Conservation (phyloP, 352 stramenopile genomes). For the Globisporangium ultimum region DNA sequence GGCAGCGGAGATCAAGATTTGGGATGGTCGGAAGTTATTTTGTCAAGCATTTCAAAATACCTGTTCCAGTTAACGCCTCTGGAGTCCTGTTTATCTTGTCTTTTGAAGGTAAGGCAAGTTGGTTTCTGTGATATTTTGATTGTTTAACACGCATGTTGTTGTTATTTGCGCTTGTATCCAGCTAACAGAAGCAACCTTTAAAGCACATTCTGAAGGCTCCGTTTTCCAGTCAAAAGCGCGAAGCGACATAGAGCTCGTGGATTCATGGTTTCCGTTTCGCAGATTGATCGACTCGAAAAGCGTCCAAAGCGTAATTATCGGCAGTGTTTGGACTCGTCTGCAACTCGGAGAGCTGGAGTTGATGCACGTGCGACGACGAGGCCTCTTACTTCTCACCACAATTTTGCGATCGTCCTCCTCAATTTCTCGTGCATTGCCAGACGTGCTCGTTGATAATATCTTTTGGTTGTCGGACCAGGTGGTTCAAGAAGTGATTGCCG, state of each 20-base stretch:
- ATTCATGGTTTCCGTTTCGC: constrained; percentile 55
- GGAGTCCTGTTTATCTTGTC: background rate
- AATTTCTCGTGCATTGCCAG: background rate
- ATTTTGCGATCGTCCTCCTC: background rate
- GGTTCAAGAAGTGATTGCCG: constrained; percentile 2
- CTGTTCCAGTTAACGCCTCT: background rate
- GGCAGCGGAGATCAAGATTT: background rate
- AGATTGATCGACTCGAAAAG: constrained; percentile 10
- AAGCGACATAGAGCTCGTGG: constrained; percentile 10
- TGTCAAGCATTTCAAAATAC: constrained; percentile 11
- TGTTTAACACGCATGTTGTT: background rate
- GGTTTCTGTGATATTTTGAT: background rate
- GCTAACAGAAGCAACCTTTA: constrained; percentile 5
- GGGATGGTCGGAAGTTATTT: background rate
- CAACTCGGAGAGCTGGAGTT: constrained; percentile 6
- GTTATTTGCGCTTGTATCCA: background rate
- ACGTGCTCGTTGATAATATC: background rate
- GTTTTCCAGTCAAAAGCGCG: background rate
- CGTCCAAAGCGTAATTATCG: constrained; percentile 21
- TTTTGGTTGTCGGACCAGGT: background rate
- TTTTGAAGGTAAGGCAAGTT: constrained; percentile 8
- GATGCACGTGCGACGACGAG: background rate
- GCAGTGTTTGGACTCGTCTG: constrained; percentile 13
- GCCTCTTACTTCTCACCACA: constrained; percentile 4
- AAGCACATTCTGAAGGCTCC: background rate